Evolutionary conservation across 169 alveolate species (phyloP), one percentile per base, ranked within the genome.

Genomic region (Cryptosporidium sp.): DNA sequence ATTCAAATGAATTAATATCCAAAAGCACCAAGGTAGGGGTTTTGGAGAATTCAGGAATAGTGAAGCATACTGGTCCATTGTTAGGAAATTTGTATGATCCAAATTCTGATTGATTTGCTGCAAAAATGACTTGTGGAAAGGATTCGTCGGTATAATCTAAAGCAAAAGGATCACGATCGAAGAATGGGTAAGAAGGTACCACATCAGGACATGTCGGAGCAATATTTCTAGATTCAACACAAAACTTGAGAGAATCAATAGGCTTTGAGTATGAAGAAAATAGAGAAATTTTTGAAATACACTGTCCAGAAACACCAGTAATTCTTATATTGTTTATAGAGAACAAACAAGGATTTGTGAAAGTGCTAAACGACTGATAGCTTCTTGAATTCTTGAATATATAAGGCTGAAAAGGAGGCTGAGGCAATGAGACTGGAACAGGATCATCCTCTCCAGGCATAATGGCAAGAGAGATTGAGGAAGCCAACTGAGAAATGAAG

Each of bases 401-500:
- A 41, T 59, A 80, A 23, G 75, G 73, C 55, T 80, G 75, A 26
- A 80, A 45, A 41, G 73, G 74, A 5, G 89, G 80, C 10, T 80
- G 89, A 48, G 89, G 89, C 8, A 80, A 23, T 5, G 89, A 80
- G 12, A 80, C 62, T 43, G 89, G 89, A 26, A 80, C 89, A 41
- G 89, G 89, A 41, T 80, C 89, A 16, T 80, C 51, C 35, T 59
- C 80, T 23, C 89, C 89, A 43, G 89, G 75, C 58, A 80, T 80
- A 23, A 80, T 39, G 8, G 45, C 75, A 18, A 62, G 43, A 18
- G 73, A 62, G 7, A 80, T 62, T 7, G 37, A 21, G 55, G 89
- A 80, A 29, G 89, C 89, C 29, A 80, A 26, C 43, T 80, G 89
- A 33, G 89, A 59, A 26, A 80, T 39, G 43, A 62, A 80, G 2